These are phyloP conservation scores for Cadophora sp. DNA, from an alignment of 2,329 filamentous ascomycete species.

Conservation along the genomic window DNA sequence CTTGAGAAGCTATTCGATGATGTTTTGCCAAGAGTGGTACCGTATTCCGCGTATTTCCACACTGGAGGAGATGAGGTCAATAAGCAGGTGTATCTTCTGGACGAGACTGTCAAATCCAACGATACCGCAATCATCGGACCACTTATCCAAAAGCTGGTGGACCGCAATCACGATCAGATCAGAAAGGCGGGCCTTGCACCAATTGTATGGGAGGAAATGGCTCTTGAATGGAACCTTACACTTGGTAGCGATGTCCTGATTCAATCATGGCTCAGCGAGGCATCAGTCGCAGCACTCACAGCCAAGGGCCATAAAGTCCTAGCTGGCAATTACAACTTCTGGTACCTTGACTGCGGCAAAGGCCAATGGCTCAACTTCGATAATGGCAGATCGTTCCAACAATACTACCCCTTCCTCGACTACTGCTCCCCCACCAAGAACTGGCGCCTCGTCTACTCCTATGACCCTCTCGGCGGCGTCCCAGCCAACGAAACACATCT, in stretches of 20 bases:
- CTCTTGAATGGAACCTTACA: constrained; percentile 78
- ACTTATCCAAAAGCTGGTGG: constrained; percentile 78
- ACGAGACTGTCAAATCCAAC: constrained; percentile 74
- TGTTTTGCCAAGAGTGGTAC: constrained; percentile 72
- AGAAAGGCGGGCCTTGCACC: constrained; percentile 70
- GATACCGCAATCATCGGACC: constrained; percentile 70
- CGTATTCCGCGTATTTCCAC: constrained; percentile 80
- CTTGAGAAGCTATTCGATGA: constrained; percentile 77
- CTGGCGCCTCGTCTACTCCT: constrained; percentile 82
- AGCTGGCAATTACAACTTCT: constrained; percentile 78
- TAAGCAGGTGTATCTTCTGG: constrained; percentile 74
- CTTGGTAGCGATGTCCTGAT: constrained; percentile 75
- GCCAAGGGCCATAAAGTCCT: constrained; percentile 72
- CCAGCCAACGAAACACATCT: constrained; percentile 66
- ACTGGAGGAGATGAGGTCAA: constrained; percentile 90
- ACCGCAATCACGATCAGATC: constrained; percentile 71
- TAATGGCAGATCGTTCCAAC: constrained; percentile 57
- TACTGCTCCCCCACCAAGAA: constrained; percentile 83
- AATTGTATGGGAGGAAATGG: constrained; percentile 89
- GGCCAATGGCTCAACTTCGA: constrained; percentile 80
- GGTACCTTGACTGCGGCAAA: constrained; percentile 85
- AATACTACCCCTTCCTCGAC: constrained; percentile 75
- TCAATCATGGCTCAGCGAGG: constrained; percentile 76
- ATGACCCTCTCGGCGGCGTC: constrained; percentile 74
- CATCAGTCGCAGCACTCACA: constrained; percentile 65